A percentile compares a stretch with the other conserved stretches of the same genome.
Conservation (phyloP, 2,329 filamentous ascomycete genomes). For the Diatrype stigma region DNA sequence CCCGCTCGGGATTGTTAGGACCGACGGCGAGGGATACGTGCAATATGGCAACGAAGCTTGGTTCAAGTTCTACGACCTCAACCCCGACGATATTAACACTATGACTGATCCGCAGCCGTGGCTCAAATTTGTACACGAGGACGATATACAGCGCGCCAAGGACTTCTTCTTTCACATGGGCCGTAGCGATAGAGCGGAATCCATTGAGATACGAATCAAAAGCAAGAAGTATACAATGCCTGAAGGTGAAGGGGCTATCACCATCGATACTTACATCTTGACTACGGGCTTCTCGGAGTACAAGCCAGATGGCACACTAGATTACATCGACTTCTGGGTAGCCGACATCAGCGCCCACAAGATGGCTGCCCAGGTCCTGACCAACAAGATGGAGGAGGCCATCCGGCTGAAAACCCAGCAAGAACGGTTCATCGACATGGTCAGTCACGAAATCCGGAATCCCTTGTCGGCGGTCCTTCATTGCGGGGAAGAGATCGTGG, state of each 20-base stretch:
- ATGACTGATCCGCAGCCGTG: conserved; percentile 16
- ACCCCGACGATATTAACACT: conserved; percentile 3
- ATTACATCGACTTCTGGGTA: conserved; percentile 26
- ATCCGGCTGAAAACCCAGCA: conserved; percentile 22
- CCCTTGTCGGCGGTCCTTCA: conserved; percentile 24
- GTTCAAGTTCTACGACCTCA: conserved; percentile 18
- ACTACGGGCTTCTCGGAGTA: conserved; percentile 20
- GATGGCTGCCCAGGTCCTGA: conserved; percentile 20
- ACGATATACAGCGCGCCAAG: conserved; percentile 11
- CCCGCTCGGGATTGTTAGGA: conserved; percentile 22
- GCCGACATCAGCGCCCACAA: conserved; percentile 24
- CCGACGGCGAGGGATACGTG: conserved; percentile 19
- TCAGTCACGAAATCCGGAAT: conserved; percentile 26
- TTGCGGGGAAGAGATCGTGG: conserved; percentile 24
- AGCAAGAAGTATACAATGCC: conserved; percentile 18
- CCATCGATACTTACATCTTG: conserved; percentile 17
- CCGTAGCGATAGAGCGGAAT: conserved; percentile 8
- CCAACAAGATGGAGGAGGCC: conserved; percentile 25
- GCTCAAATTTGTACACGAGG: conserved; percentile 17
- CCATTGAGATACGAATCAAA: conserved; percentile 18
- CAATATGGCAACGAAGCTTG: conserved; percentile 23
- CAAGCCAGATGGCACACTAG: conserved; percentile 17
- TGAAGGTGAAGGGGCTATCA: conserved; percentile 16
- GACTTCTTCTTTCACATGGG: conserved; percentile 15
- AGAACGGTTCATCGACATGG: conserved; percentile 27